These are phyloP conservation scores for Nothomitra cinnamomea DNA, from an alignment of 2,329 filamentous ascomycete genomes.

Conservation along the genomic window DNA sequence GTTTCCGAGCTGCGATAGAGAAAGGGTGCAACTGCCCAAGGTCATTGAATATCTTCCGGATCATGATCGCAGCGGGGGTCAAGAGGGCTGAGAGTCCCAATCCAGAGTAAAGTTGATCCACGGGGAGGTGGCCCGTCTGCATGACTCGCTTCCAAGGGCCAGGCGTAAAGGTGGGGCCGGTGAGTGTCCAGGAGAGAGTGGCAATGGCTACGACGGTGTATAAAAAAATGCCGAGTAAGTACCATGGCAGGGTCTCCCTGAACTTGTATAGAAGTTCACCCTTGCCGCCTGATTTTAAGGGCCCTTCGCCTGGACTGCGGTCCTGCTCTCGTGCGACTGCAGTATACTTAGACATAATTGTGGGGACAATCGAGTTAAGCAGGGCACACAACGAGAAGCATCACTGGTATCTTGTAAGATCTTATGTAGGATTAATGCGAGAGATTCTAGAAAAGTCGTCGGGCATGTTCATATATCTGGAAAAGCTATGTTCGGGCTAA, in stretches of 20 bases:
- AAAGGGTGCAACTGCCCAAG: neutral
- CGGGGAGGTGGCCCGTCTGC: neutral
- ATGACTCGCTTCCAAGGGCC: neutral
- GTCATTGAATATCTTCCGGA: neutral
- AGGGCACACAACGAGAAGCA: neutral
- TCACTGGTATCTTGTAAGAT: neutral
- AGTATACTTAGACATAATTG: neutral
- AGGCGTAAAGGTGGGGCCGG: neutral
- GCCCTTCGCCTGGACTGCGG: neutral
- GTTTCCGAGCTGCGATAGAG: neutral
- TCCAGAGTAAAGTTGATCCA: neutral
- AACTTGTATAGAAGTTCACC: neutral
- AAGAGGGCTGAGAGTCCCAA: neutral
- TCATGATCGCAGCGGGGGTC: neutral
- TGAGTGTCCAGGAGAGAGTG: neutral
- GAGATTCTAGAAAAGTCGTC: neutral
- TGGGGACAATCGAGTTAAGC: neutral
- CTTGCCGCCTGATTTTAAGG: neutral
- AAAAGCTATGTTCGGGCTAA: no score
- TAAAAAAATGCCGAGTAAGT: neutral
- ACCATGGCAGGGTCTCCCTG: neutral
- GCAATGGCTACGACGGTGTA: neutral
- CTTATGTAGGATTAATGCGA: neutral
- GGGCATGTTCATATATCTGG: no score
- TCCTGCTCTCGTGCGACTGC: neutral